Percentiles rank a stretch among this genome's conserved stretches.
Conservation (phyloP, 2,329 filamentous ascomycete species). For the Colletotrichum paranaense region DNA sequence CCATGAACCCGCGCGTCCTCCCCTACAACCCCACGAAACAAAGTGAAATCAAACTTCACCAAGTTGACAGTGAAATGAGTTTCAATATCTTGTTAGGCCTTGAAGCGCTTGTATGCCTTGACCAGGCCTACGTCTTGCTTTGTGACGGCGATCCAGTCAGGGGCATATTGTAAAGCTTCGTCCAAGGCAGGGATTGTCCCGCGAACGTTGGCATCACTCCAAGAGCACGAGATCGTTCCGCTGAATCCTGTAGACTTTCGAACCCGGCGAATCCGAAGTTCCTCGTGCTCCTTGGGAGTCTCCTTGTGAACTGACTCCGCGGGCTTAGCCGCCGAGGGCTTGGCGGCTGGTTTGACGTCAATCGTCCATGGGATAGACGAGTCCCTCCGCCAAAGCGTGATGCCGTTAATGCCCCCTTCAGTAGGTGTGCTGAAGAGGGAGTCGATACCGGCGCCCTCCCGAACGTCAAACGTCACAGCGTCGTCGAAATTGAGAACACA, state of each 20-base stretch:
- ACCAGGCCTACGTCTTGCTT: conserved; percentile 58
- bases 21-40: not conserved
- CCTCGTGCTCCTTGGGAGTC: conserved; percentile 31
- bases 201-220: conserved; percentile 83
- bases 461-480: conserved; percentile 67
- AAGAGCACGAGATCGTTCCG: conserved; percentile 81
- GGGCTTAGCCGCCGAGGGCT: not conserved
- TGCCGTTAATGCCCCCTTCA: conserved; percentile 71
- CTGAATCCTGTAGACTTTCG: conserved; percentile 54
- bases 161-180: conserved; percentile 80
- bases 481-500: conserved; percentile 79
- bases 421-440: conserved; percentile 73
- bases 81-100: not conserved
- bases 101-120: conserved; percentile 14
- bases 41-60: not conserved
- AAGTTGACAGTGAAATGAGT: not conserved
- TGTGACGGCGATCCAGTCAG: conserved; percentile 81
- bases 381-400: conserved; percentile 85
- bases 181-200: conserved; percentile 85
- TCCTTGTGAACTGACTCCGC: too few species aligned
- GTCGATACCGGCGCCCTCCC: conserved; percentile 69
- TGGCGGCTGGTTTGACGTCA: conserved; percentile 65
- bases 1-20: not conserved
- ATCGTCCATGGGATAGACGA: conserved; percentile 84
- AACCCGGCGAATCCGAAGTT: conserved; percentile 41